These are phyloP conservation scores for Lyophyllum shimeji DNA, from an alignment of 768 basidiomycete genomes.

Conservation along the genomic window DNA sequence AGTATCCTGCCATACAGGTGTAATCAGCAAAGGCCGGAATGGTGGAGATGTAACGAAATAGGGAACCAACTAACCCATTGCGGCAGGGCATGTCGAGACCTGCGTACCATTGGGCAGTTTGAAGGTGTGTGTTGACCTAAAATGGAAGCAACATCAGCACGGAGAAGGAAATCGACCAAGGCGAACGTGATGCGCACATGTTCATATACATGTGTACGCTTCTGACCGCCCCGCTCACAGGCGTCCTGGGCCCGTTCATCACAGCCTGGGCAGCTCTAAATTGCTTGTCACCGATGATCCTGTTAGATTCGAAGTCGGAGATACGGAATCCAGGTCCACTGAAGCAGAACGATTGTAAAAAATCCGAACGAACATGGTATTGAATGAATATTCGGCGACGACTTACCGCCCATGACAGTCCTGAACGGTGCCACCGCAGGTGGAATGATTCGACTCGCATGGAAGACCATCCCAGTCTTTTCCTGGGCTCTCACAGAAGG, in stretches of 20 bases:
- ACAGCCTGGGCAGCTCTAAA: constrained; percentile 66
- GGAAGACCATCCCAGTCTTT: constrained; percentile 61
- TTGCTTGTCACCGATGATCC: constrained; percentile 68
- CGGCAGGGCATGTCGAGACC: constrained; percentile 75
- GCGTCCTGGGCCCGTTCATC: constrained; percentile 49
- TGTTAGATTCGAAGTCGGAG: constrained; percentile 76
- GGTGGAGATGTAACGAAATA: background rate
- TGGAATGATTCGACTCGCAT: constrained; percentile 72
- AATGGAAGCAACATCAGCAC: constrained; percentile 2
- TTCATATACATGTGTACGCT: constrained; percentile 70
- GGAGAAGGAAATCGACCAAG: background rate
- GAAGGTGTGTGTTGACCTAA: constrained; percentile 66
- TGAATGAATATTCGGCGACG: constrained; percentile 4
- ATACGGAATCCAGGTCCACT: constrained; percentile 76
- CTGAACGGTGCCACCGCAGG: constrained; percentile 67
- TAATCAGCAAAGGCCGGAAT: background rate
- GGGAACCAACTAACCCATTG: constrained; percentile 53
- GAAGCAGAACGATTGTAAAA: background rate
- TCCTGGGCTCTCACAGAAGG: constrained; percentile 79
- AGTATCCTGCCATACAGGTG: constrained; percentile 47
- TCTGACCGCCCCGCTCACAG: constrained; percentile 60
- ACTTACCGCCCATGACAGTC: constrained; percentile 70
- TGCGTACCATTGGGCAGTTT: constrained; percentile 62
- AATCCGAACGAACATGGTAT: background rate
- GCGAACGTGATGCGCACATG: constrained; percentile 48